Percentiles rank a stretch among this genome's conserved stretches.
Conservation (phyloP, 148 eudicot species). For the Pouteria glomerata region DNA sequence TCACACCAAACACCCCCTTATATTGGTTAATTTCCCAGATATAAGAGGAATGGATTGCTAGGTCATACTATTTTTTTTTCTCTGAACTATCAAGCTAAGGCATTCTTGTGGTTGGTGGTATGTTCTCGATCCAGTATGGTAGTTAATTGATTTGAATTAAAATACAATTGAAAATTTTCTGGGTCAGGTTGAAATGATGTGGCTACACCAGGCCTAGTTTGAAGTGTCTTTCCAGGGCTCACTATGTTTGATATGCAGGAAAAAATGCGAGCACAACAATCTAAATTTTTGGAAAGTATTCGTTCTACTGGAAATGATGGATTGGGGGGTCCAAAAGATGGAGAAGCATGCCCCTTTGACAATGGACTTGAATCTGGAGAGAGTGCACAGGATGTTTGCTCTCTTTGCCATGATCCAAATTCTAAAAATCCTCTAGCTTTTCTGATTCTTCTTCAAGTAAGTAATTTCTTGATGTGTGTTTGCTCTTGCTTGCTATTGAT, state of each 20-base stretch:
- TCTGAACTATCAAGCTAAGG: background rate
- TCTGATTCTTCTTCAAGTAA: conserved; percentile 88
- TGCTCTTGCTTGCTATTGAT: background rate
- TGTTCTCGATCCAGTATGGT: background rate
- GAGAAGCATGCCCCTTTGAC: conserved; percentile 39
- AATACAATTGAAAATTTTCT: no score
- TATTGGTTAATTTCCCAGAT: conserved; percentile 1
- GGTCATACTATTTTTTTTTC: background rate
- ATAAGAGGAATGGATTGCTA: background rate
- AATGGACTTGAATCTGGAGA: conserved; percentile 32
- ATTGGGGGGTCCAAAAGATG: conserved; percentile 40
- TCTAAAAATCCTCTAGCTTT: conserved; percentile 68
- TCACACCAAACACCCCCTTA: no score
- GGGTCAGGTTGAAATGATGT: conserved; percentile 2
- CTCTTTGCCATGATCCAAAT: conserved; percentile 86
- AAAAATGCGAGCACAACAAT: conserved; percentile 90
- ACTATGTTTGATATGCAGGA: conserved; percentile 45
- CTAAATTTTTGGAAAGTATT: conserved; percentile 69
- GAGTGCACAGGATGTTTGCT: conserved; percentile 55
- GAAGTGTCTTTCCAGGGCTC: conserved; percentile 4
- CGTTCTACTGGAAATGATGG: conserved; percentile 37
- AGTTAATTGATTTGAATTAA: no score
- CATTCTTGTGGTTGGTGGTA: background rate
- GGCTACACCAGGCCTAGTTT: background rate
- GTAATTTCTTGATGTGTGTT: background rate